Evolutionary conservation across 306 rosid genomes (phyloP).

Genomic region (Crotalaria pallida): DNA sequence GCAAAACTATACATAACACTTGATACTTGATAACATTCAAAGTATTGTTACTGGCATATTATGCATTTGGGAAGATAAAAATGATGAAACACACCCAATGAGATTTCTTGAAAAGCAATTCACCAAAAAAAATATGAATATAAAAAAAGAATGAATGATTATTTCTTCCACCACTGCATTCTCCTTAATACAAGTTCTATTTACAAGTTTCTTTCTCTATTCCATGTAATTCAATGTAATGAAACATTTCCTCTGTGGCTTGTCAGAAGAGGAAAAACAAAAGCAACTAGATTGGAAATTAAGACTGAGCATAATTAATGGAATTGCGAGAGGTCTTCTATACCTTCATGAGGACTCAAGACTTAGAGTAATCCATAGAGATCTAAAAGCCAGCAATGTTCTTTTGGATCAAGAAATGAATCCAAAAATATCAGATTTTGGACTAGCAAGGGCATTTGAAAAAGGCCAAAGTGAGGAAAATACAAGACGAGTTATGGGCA

Average conservation of each 20-base stretch:
- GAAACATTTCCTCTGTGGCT: background rate
- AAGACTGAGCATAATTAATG: slow-evolving; percentile 10
- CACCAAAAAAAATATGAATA: too few relatives aligned
- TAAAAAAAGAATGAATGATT: background rate
- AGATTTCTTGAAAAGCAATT: background rate
- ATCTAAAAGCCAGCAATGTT: slow-evolving; percentile 12
- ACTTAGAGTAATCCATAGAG: background rate
- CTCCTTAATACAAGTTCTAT: background rate
- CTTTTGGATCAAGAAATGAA: slow-evolving; percentile 23
- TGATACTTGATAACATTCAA: background rate
- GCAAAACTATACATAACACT: background rate
- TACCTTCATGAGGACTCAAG: slow-evolving; percentile 31
- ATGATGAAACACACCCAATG: background rate
- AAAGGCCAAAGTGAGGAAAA: slow-evolving; percentile 11
- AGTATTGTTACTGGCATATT: background rate
- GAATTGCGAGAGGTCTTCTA: slow-evolving; percentile 25
- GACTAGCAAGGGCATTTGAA: slow-evolving; percentile 24
- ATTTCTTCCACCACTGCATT: background rate
- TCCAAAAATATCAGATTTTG: slow-evolving; percentile 33
- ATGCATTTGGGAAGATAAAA: background rate
- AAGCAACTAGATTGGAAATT: slow-evolving; percentile 14
- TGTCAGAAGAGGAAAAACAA: slow-evolving; percentile 12
- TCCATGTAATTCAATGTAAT: background rate
- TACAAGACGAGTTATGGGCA: slow-evolving; percentile 33
- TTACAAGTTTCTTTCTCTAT: background rate